A percentile compares a stretch with the other conserved stretches of the same genome.
Conservation (phyloP, 768 basidiomycete genomes). For the Mycena latifolia region DNA sequence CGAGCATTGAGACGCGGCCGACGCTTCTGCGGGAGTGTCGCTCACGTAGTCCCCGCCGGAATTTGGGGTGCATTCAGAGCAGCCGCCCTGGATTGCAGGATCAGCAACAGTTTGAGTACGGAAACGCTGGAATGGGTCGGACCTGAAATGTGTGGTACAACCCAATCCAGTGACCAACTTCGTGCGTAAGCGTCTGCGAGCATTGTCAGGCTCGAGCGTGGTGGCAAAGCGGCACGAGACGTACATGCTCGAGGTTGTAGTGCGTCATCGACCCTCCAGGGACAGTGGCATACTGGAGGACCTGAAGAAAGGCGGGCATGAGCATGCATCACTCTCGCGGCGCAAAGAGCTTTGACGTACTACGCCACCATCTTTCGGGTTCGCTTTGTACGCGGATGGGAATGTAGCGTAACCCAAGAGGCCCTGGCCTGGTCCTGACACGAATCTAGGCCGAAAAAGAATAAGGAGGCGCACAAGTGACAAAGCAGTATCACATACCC, state of each 20-base stretch:
- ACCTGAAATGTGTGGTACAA: slow-evolving; percentile 54
- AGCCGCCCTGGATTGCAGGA: slow-evolving; percentile 35
- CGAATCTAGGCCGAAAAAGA: slow-evolving; percentile 45
- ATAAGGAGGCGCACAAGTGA: neutral
- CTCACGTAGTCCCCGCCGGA: slow-evolving; percentile 39
- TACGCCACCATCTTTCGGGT: slow-evolving; percentile 59
- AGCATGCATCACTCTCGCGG: neutral
- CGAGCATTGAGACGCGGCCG: slow-evolving; percentile 47
- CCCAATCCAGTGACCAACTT: slow-evolving; percentile 52
- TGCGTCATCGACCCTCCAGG: slow-evolving; percentile 54
- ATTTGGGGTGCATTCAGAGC: slow-evolving; percentile 20
- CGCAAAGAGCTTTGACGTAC: slow-evolving; percentile 25
- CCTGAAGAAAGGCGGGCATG: neutral
- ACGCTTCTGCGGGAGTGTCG: slow-evolving; percentile 45
- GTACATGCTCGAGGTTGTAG: slow-evolving; percentile 54
- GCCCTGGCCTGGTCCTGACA: slow-evolving; percentile 33
- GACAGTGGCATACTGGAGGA: slow-evolving; percentile 50
- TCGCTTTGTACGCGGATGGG: slow-evolving; percentile 52
- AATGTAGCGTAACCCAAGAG: slow-evolving; percentile 66
- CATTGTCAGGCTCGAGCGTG: no score
- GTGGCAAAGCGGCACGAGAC: no score
- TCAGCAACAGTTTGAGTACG: neutral
- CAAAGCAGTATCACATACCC: slow-evolving; percentile 47
- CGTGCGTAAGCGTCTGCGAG: no score
- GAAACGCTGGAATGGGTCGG: neutral